Evolutionary conservation across 176 grass and related monocot species (phyloP).

Genomic region (Oryza rufipogon): DNA sequence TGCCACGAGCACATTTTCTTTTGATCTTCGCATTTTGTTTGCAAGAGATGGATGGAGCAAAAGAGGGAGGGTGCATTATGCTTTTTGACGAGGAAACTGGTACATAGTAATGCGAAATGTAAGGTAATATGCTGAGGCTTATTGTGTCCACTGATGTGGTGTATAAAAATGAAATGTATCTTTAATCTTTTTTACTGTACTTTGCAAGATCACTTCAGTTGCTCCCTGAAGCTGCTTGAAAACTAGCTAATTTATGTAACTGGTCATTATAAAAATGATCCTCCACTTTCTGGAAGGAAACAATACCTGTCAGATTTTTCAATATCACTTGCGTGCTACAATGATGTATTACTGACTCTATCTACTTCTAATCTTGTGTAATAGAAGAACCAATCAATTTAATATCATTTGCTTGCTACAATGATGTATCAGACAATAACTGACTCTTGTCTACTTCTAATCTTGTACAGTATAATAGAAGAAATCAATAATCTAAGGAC

Average conservation of each 20-base stretch:
- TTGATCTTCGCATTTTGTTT: constrained; percentile 83
- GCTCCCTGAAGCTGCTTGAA: background rate
- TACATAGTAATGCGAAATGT: constrained; percentile 30
- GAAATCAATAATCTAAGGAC: background rate
- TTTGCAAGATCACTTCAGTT: background rate
- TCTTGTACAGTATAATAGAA: background rate
- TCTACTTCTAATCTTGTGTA: too few species aligned
- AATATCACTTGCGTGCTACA: background rate
- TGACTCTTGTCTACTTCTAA: background rate
- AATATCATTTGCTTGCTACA: background rate
- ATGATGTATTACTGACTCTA: too few species aligned
- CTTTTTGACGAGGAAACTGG: constrained; percentile 42
- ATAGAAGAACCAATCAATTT: too few species aligned
- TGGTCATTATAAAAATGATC: background rate
- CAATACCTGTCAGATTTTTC: background rate
- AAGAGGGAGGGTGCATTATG: constrained; percentile 51
- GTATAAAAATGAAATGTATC: constrained; percentile 35
- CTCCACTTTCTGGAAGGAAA: background rate
- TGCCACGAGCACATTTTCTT: constrained; percentile 52
- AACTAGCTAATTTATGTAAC: constrained; percentile 7
- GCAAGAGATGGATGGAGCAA: constrained; percentile 84
- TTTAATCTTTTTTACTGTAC: background rate
- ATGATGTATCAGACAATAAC: background rate
- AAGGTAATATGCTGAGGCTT: constrained; percentile 57
- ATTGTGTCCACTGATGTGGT: constrained; percentile 31